These are phyloP conservation scores for Gossypium turneri DNA, from an alignment of 345 rosid genomes.

Conservation along the genomic window DNA sequence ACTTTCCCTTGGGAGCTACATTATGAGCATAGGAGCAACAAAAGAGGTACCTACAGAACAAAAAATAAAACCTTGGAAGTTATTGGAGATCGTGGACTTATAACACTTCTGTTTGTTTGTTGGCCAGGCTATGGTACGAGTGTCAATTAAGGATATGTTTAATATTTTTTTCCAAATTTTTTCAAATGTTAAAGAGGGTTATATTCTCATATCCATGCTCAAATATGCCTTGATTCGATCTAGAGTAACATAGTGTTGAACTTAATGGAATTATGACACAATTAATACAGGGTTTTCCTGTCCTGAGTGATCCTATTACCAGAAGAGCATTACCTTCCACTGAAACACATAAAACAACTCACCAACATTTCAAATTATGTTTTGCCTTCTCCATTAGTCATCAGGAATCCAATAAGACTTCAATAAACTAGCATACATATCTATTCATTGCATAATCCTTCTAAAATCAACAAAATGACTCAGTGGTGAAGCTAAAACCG, in stretches of 20 bases:
- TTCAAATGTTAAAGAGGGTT: too few species aligned
- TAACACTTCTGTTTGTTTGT: too few species aligned
- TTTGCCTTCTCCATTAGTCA: background rate
- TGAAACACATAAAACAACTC: background rate
- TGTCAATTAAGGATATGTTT: too few species aligned
- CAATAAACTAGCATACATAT: background rate
- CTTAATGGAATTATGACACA: background rate
- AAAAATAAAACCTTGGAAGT: background rate
- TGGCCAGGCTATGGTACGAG: too few species aligned
- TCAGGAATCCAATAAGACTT: background rate
- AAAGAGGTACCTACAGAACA: conserved; percentile 70
- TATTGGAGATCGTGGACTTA: background rate
- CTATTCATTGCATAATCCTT: background rate
- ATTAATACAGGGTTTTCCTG: background rate
- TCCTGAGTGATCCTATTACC: background rate
- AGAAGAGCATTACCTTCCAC: background rate
- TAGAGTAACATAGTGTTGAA: too few species aligned
- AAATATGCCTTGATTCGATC: too few species aligned
- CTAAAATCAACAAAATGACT: background rate
- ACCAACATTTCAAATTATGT: background rate
- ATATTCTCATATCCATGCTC: too few species aligned
- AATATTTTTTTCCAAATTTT: too few species aligned
- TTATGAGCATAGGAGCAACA: conserved; percentile 94
- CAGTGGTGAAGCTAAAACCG: background rate
- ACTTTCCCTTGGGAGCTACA: conserved; percentile 90